Percentiles rank a stretch among this genome's conserved stretches.
phyloP scores from a whole-genome alignment of 75 land plant genomes.

The Gnetum montanum region DNA sequence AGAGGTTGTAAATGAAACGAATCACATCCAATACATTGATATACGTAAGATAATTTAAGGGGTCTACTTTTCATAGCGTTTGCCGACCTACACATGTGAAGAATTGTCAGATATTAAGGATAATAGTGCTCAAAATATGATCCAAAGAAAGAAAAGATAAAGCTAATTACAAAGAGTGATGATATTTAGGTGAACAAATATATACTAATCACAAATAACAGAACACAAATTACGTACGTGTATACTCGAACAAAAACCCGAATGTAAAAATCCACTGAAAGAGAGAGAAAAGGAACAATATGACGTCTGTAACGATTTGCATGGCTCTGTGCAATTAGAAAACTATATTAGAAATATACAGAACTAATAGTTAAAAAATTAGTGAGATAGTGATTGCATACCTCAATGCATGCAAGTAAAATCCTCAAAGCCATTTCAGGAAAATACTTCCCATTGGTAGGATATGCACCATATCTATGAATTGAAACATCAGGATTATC shows the following conservation, averaged over 20 bases:
- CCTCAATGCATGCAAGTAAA: slow-evolving; percentile 95
- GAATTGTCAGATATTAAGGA: too few species aligned
- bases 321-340: slow-evolving; percentile 63
- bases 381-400: slow-evolving; percentile 6
- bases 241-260: slow-evolving; percentile 95
- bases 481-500: neutral
- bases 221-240: slow-evolving; percentile 48
- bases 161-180: neutral
- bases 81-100: slow-evolving; percentile 88
- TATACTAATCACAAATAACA: neutral
- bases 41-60: slow-evolving; percentile 88
- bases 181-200: neutral
- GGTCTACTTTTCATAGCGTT: slow-evolving; percentile 90
- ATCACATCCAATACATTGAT: slow-evolving; percentile 98
- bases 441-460: slow-evolving; percentile 84
- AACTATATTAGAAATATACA: slow-evolving; percentile 1
- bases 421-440: slow-evolving; percentile 99
- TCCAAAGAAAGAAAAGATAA: neutral
- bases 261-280: slow-evolving; percentile 91
- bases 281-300: slow-evolving; percentile 90
- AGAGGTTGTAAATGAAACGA: slow-evolving; percentile 90
- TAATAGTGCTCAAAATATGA: neutral
- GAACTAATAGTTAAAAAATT: neutral
- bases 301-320: slow-evolving; percentile 96
- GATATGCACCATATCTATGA: slow-evolving; percentile 88